Base-by-base conservation (phyloP, 495 filamentous ascomycete genomes). In the Talaromyces nanjingensis region DNA sequence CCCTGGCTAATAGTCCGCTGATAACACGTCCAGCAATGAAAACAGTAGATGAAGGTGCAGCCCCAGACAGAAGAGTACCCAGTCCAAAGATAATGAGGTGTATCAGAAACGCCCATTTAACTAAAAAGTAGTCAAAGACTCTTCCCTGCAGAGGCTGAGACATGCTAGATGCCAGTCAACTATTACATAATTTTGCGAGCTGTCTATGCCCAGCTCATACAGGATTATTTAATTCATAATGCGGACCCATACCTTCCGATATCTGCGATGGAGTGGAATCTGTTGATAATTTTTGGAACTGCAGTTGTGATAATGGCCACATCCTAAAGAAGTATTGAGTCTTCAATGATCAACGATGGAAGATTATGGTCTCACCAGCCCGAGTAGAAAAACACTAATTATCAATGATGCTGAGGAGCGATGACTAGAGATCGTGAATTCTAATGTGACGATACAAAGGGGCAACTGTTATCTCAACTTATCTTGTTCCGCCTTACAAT, bases 1-100 rank as follows among this genome's bases (percentile, higher is more conserved):
- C 49, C 49, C 49, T 53, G 49, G 49, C 49, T 53, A 25, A 53
- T 53, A 73, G 31, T 2, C 74, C 74, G 14, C 68, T 59, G 54
- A 96, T 78, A 16, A 90, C 89, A 24, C 92, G 84, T 5, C 91
- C 92, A 63, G 91, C 71, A 66, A 96, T 93, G 31, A 96, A 79
- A 25, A 84, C 84, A 2, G 79, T 73, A 6, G 88, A 91, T 37
- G 74, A 87, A 0, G 88, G 85, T 3, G 92, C 87, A 0, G 84
- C 84, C 52, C 83, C 91, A 71, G 90, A 94, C 58, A 96, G 75
- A 33, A 87, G 72, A 47, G 84, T 88, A 18, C 71, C 70, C 27
- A 89, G 90, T 65, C 93, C 91, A 72, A 96, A 96, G 25, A 70
- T 45, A 16, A 68, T 45, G n/a, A 73, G 37, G 4, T 63, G 65